phyloP scores from a whole-genome alignment of 2,329 filamentous ascomycete species.

The Fonsecaea pugnacius region DNA sequence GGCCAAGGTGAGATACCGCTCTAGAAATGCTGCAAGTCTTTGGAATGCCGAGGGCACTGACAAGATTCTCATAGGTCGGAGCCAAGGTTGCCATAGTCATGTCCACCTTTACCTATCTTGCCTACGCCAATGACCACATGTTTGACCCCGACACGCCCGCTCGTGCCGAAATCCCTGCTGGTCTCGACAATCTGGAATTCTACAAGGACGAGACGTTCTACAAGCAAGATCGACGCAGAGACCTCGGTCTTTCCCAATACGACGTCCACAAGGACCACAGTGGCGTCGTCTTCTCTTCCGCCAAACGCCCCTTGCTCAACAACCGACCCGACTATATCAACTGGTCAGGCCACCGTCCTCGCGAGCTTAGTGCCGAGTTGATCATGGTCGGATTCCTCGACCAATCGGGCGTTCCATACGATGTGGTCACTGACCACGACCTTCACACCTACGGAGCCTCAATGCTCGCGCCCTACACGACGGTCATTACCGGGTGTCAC shows the following conservation, averaged over 20 bases:
- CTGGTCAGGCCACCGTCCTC: conserved; percentile 45
- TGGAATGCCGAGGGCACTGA: neutral
- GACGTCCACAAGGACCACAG: conserved; percentile 47
- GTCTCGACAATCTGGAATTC: no score
- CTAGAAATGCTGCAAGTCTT: conserved; percentile 17
- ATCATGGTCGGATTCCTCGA: conserved; percentile 45
- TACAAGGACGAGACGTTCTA: no score
- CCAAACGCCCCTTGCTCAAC: conserved; percentile 46
- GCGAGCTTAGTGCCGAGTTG: conserved; percentile 45
- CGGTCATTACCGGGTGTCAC: conserved; percentile 41
- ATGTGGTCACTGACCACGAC: conserved; percentile 46
- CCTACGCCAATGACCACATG: conserved; percentile 48
- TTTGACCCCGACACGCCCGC: no score
- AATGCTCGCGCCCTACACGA: conserved; percentile 35
- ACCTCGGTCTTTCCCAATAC: conserved; percentile 47
- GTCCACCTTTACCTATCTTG: conserved; percentile 46
- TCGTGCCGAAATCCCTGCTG: no score
- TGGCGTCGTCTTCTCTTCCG: conserved; percentile 41
- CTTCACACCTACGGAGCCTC: conserved; percentile 38
- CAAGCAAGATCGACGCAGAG: conserved; percentile 40
- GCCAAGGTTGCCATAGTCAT: conserved; percentile 41
- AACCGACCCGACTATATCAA: conserved; percentile 45
- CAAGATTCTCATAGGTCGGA: no score
- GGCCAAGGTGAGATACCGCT: conserved; percentile 26
- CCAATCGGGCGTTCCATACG: conserved; percentile 40